Evolutionary conservation across 139 green algal genomes (phyloP), one percentile per base, ranked within the genome.

Genomic region (Coccomyxa sp.): DNA sequence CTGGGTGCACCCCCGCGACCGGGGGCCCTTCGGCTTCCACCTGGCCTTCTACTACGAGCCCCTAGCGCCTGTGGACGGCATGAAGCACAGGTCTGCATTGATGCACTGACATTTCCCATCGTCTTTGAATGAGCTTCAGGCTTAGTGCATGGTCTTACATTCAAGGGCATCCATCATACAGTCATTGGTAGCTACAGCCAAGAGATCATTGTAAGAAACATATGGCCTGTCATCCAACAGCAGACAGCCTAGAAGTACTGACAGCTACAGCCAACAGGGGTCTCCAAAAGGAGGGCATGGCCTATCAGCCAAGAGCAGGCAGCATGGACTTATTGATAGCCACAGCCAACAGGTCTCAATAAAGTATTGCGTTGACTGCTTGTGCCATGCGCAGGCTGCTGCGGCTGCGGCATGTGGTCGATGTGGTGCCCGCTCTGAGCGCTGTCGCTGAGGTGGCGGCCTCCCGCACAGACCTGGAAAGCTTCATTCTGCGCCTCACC

Each of bases 41-140:
- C 70, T 83, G 14, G 79, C 84, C 12, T 90, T 84, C 78, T 90
- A 87, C 76, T 90, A 82, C 39, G 86, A 93, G 72, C 87, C 87
- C 0, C 33, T 29, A 72, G 75, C 84, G 58, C 73, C 75, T 44
- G 77, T 73, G 16, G 70, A 76, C 31, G 70, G 55, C 39, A 77
- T 75, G 75, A 79, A 55, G 14, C 74, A 79, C 73, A 76, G 70
- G 78, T 81, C n/a, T 7, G 31, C 55, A 9, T n/a, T 40, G 8
- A 27, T 74, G 12, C 8, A 10, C 3, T 9, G 34, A 35, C 12
- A 35, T 50, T n/a, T 2, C 22, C 29, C 16, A 55, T 27, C 7
- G 39, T 33, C 41, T 31, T 29, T 44, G 39, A 7, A 34, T 71
- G 6, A n/a, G 34, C 31, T 31, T 39, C 50, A 72, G 18, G 29